phyloP scores from a whole-genome alignment of 75 land plant species.

The Chamaecyparis obtusa region DNA sequence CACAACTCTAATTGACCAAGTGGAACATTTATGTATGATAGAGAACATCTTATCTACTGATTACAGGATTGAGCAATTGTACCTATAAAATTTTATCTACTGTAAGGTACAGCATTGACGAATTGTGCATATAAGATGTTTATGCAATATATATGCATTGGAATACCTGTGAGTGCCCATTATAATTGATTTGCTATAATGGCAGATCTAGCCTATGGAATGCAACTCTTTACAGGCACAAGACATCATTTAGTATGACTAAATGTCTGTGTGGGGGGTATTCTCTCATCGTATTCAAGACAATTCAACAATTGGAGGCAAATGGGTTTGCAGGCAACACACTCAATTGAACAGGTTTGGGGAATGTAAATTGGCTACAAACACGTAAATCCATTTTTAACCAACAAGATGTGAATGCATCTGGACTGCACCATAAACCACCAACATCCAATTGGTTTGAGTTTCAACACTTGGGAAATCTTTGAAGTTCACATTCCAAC shows the following conservation, averaged over 20 bases:
- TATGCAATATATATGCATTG: no score
- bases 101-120: no score
- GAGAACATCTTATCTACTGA: no score
- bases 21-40: neutral
- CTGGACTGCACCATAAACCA: no score
- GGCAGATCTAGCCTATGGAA: neutral
- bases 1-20: neutral
- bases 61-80: no score
- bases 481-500: neutral
- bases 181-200: neutral
- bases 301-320: neutral
- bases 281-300: neutral
- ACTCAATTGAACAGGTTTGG: neutral
- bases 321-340: neutral
- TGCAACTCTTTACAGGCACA: neutral
- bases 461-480: neutral
- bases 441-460: neutral
- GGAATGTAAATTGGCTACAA: neutral
- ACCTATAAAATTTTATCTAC: no score
- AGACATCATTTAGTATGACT: no score
- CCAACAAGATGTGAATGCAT: no score
- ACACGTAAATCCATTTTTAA: no score
- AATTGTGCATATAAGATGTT: no score
- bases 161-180: no score
- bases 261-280: no score